These are phyloP conservation scores for carrot (Daucus carota) DNA, from an alignment of 129 eudicot genomes.

Conservation along the genomic window DNA sequence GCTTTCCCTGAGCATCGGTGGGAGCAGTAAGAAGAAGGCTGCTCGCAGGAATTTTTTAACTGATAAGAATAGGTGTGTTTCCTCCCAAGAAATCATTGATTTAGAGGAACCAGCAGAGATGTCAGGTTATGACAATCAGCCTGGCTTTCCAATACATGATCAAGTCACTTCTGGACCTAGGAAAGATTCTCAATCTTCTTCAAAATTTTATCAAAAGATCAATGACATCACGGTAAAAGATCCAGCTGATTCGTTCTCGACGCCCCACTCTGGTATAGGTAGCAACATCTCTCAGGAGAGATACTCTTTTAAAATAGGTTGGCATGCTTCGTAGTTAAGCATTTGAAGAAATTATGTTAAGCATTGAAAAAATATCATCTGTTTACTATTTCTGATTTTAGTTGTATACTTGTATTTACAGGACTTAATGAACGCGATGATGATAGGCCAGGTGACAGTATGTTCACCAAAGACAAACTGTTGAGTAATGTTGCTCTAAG, in stretches of 20 bases:
- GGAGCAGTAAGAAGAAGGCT: slow-evolving; percentile 13
- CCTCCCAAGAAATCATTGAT: slow-evolving; percentile 28
- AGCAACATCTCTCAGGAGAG: slow-evolving; percentile 17
- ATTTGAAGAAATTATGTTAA: slow-evolving; percentile 7
- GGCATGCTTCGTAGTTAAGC: slow-evolving; percentile 10
- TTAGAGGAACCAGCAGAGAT: slow-evolving; percentile 34
- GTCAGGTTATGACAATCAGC: slow-evolving; percentile 13
- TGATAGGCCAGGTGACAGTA: not conserved
- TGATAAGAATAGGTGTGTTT: slow-evolving; percentile 17
- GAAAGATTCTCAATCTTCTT: not conserved
- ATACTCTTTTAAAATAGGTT: slow-evolving; percentile 32
- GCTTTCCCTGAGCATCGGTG: slow-evolving; percentile 44
- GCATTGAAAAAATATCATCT: not conserved
- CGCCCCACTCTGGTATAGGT: slow-evolving; percentile 1
- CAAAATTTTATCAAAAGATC: slow-evolving; percentile 12
- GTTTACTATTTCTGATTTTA: slow-evolving; percentile 4
- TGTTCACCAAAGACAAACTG: slow-evolving; percentile 11
- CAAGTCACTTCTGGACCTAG: slow-evolving; percentile 8
- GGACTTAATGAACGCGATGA: slow-evolving; percentile 27
- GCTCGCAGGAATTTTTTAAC: slow-evolving; percentile 16
- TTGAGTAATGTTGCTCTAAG: slow-evolving; percentile 3
- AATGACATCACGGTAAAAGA: slow-evolving; percentile 11
- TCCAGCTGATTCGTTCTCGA: not conserved
- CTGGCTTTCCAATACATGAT: slow-evolving; percentile 9
- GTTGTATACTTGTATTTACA: slow-evolving; percentile 21